These are phyloP conservation scores for Citrus australasica DNA, from an alignment of 345 rosid species.

Conservation along the genomic window DNA sequence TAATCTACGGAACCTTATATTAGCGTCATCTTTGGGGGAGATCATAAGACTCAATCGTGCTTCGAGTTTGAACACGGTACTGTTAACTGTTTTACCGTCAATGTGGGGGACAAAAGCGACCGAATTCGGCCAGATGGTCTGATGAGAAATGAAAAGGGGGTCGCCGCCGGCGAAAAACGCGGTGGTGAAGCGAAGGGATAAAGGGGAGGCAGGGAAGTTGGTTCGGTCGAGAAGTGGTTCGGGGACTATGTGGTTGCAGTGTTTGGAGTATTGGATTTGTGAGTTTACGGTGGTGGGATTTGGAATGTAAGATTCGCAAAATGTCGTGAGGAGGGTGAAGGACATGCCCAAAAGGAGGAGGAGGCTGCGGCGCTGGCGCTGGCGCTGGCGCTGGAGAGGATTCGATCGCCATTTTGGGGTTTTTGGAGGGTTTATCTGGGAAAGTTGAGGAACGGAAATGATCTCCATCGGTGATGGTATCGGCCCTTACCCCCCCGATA, in stretches of 20 bases:
- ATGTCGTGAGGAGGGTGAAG: conserved; percentile 15
- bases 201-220: not conserved
- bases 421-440: conserved; percentile 17
- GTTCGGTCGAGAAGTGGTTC: conserved; percentile 26
- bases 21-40: conserved; percentile 5
- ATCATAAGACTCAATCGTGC: conserved; percentile 35
- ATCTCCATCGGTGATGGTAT: conserved; percentile 28
- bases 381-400: not conserved
- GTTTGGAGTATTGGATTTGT: conserved; percentile 36
- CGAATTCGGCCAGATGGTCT: conserved; percentile 16
- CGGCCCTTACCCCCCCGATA: not conserved
- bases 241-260: conserved; percentile 54
- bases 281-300: conserved; percentile 5
- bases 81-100: conserved; percentile 14
- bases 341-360: conserved; percentile 22
- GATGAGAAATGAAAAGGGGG: conserved; percentile 21
- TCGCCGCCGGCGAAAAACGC: conserved; percentile 56
- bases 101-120: conserved; percentile 28
- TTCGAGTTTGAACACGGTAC: conserved; percentile 29
- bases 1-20: conserved; percentile 19
- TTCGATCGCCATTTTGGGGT: not conserved
- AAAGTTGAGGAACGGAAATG: not conserved
- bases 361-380: not conserved
- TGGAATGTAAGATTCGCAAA: conserved; percentile 11
- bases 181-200: conserved; percentile 29